Percentiles rank a stretch among this genome's conserved stretches.
Conservation (phyloP, 2,329 filamentous ascomycete species). For the Cercospora sp. region DNA sequence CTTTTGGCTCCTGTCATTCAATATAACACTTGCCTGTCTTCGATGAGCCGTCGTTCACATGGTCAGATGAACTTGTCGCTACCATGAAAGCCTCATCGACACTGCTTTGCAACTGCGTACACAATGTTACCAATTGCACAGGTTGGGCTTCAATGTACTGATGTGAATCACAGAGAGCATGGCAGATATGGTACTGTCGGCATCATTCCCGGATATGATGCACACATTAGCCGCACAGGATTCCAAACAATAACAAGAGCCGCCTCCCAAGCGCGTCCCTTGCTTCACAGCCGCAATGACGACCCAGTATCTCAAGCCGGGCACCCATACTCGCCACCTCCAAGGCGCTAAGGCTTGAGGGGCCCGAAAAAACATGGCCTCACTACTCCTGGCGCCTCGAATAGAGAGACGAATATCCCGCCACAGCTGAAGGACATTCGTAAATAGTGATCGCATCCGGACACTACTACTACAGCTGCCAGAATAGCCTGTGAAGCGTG, state of each 20-base stretch:
- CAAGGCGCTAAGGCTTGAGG: neutral
- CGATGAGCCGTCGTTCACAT: too few relatives aligned
- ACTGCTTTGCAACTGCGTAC: neutral
- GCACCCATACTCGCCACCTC: neutral
- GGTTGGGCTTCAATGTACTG: too few relatives aligned
- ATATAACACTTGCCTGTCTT: too few relatives aligned
- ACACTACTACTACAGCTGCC: neutral
- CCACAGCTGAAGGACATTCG: neutral
- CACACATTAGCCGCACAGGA: neutral
- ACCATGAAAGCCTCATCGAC: neutral
- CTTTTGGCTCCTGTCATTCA: too few relatives aligned
- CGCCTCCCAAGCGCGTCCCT: neutral
- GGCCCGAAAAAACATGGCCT: neutral
- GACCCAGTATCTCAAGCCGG: neutral
- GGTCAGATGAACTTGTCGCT: too few relatives aligned
- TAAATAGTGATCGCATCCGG: neutral
- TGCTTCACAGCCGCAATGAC: neutral
- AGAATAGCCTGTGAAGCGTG: neutral
- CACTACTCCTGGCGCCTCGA: neutral
- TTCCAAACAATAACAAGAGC: neutral
- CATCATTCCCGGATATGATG: neutral
- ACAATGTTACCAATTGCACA: too few relatives aligned
- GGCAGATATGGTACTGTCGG: neutral
- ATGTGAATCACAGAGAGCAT: too few relatives aligned
- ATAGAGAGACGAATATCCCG: neutral